Base-by-base conservation (phyloP, 75 land plant species). In the Isoetes taiwanensis region DNA sequence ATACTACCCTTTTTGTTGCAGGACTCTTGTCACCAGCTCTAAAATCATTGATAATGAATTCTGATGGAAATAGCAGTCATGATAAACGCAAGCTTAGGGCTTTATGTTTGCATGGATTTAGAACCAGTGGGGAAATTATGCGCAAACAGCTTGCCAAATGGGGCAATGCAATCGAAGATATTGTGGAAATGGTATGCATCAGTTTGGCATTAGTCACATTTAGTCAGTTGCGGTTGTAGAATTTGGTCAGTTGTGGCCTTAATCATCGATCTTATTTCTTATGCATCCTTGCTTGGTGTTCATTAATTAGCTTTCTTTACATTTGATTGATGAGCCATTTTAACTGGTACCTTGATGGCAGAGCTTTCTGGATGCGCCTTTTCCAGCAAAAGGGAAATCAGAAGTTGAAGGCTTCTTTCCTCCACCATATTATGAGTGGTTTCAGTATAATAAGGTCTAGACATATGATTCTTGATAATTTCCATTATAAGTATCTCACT, bases 91-190 rank as follows among this genome's bases (percentile, higher is more conserved):
- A 75, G 43, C 77, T 85, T 19, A 65, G 78, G 40, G 71, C 88
- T 14, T 72, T 94, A 6, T 80, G 96, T 50, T 74, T 94, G 25
- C 99, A 94, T 60, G 99, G 96, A 5, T 94, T 94, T 71, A 61
- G 99, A 28, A 94, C 99, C 0, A 94, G 96, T 63, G 99, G 76
- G 6, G 79, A 59, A 41, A 84, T 94, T 28, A 43, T 94, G 53
- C 43, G 67, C 50, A 73, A 60, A 52, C 96, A 94, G 76, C 48
- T 70, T 34, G 43, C 57, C 16, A 94, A 80, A 59, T 94, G 96
- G 99, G 80, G 77, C 21, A 65, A 58, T 1, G 54, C 71, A 0
- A 64, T 88, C 21, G 61, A 77, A 30, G 70, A 73, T 4, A 61
- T 72, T 14, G 16, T 93, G 52, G 96, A 88, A 56, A 75, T 93